Base-by-base conservation (phyloP, 352 stramenopile species). In the Globisporangium emineosum region DNA sequence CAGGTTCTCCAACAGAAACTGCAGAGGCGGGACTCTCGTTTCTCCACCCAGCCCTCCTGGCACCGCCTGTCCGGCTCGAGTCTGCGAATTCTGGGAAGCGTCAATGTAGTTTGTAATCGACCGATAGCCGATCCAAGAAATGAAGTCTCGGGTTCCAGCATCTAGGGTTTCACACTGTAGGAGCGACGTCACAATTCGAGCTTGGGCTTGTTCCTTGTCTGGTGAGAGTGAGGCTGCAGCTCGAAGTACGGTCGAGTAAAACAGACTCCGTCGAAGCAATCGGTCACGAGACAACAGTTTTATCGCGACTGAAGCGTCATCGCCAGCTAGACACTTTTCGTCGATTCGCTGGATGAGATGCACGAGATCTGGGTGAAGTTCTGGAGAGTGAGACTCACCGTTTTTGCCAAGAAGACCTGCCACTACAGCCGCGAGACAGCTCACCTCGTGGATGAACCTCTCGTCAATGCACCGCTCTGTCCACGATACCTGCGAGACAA, bases 291-390 rank as follows among this genome's bases (percentile, higher is more conserved):
- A 17, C 12, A 57, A 15, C 2, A 45, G 12, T 23, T 17, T 33
- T 58, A 19, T 29, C 12, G 6, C 12, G 8, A 2, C 12, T 19
- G 45, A 30, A n/a, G 2, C 2, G 1, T 25, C 17, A 17, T 25
- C 35, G 32, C 6, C 50, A 32, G 4, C 19, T 1, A 25, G 10
- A 13, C 37, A 57, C 42, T 43, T 49, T 2, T 35, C 47, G 27
- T 67, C 62, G 30, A 67, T 57, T 30, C 21, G 42, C 43, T 62
- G 53, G 10, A 67, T 35, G 15, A 67, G 54, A 2, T 13, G 37
- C n/a, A 23, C 33, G 13, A 58, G 25, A 54, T 58, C 23, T 6
- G 50, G 19, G 5, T 21, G 47, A 50, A 35, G 17, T 45, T 3
- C 10, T 52, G 21, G 4, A 27, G 29, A 42, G 8, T 6, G 9